Percentiles rank a stretch among this genome's conserved stretches.
Conservation (phyloP, 2,329 filamentous ascomycete genomes). For the Graphilbum sp. region DNA sequence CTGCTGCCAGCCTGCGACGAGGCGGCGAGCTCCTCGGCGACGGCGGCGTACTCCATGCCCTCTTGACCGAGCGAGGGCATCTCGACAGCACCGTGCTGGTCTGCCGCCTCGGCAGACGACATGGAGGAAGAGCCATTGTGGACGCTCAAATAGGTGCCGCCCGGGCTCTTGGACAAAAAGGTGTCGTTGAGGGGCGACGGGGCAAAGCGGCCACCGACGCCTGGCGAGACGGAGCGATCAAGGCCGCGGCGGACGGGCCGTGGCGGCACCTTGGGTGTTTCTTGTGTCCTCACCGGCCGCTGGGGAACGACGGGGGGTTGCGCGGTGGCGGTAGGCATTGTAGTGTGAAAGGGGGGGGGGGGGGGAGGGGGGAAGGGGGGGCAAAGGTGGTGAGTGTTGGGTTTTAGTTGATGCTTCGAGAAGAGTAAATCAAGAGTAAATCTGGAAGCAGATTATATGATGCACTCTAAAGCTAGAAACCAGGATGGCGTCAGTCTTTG, state of each 20-base stretch:
- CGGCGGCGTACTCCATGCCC: slow-evolving; percentile 66
- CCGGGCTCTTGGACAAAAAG: slow-evolving; percentile 31
- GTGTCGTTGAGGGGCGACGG: slow-evolving; percentile 73
- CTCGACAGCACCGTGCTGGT: slow-evolving; percentile 59
- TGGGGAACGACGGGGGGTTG: slow-evolving; percentile 39
- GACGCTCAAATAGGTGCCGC: slow-evolving; percentile 18
- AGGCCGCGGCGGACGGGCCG: slow-evolving; percentile 53
- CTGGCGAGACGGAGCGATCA: slow-evolving; percentile 63
- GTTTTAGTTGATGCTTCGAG: no score
- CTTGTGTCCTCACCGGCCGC: slow-evolving; percentile 34
- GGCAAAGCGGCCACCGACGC: slow-evolving; percentile 62
- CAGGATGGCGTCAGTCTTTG: no score
- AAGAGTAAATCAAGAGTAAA: no score
- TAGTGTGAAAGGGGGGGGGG: slow-evolving; percentile 5
- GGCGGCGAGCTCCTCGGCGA: slow-evolving; percentile 27
- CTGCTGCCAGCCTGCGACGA: slow-evolving; percentile 21
- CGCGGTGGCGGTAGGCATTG: slow-evolving; percentile 31
- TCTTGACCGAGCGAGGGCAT: slow-evolving; percentile 81
- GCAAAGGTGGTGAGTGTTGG: background rate
- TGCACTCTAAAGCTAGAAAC: no score
- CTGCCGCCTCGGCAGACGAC: slow-evolving; percentile 22
- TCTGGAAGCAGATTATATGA: no score
- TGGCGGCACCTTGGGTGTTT: slow-evolving; percentile 58
- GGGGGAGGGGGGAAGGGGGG: background rate
- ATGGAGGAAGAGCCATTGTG: slow-evolving; percentile 12